These are phyloP conservation scores for Claviceps humidiphila DNA, from an alignment of 2,329 filamentous ascomycete species.

Conservation along the genomic window DNA sequence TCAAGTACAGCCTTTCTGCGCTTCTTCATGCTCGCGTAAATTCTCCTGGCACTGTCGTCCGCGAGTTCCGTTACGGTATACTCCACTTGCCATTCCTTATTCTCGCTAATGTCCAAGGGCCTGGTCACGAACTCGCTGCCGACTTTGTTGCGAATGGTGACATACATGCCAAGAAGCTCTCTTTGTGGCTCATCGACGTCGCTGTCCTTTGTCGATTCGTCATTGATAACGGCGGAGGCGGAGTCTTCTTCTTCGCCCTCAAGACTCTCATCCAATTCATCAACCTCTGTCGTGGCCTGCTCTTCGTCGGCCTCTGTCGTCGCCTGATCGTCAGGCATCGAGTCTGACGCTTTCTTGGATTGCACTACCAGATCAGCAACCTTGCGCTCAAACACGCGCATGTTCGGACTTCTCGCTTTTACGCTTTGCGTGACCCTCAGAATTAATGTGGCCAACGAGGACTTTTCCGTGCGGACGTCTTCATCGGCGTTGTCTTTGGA, in stretches of 20 bases:
- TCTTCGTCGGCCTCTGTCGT: background rate
- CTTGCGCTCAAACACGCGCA: conserved; percentile 37
- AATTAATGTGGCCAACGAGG: conserved; percentile 35
- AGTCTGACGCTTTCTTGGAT: conserved; percentile 13
- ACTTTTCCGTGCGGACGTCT: conserved; percentile 5
- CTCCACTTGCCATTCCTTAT: conserved; percentile 56
- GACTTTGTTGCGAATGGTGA: conserved; percentile 61
- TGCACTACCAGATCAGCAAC: conserved; percentile 34
- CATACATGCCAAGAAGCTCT: conserved; percentile 52
- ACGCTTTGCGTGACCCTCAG: conserved; percentile 35
- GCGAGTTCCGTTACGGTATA: conserved; percentile 59
- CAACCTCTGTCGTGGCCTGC: background rate
- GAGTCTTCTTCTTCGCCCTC: background rate
- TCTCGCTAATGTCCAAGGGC: conserved; percentile 31
- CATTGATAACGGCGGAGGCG: background rate
- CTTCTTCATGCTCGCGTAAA: conserved; percentile 44
- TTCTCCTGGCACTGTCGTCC: conserved; percentile 25
- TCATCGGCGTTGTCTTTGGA: conserved; percentile 8
- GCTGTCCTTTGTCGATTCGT: background rate
- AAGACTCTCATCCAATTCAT: background rate
- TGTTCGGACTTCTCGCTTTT: conserved; percentile 25
- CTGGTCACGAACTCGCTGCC: conserved; percentile 51
- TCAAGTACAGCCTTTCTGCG: conserved; percentile 38
- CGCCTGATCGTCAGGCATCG: background rate
- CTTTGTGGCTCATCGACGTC: background rate